These are phyloP conservation scores for Rutstroemia sp. DNA, from an alignment of 2,329 filamentous ascomycete species.

Conservation along the genomic window DNA sequence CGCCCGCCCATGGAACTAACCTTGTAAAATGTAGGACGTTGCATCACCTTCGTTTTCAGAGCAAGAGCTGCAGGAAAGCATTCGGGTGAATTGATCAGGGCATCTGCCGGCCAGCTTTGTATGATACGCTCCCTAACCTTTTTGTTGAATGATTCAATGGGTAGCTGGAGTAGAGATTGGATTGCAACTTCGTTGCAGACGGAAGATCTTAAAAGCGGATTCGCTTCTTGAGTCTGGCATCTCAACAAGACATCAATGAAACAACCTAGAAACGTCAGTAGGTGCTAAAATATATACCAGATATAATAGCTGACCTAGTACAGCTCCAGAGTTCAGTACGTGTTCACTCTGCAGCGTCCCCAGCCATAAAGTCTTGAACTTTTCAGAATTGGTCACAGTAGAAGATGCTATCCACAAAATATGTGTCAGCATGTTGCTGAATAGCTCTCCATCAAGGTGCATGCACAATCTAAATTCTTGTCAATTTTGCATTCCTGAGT, in stretches of 20 bases:
- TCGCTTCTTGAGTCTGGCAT: constrained; percentile 14
- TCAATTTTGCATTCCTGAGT: neutral
- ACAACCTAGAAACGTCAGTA: constrained; percentile 15
- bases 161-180: constrained; percentile 20
- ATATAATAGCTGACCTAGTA: constrained; percentile 18
- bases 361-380: neutral
- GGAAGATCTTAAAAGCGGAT: constrained; percentile 14
- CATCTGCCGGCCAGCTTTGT: constrained; percentile 20
- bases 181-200: constrained; percentile 22
- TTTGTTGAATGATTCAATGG: constrained; percentile 35
- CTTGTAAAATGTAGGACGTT: constrained; percentile 44
- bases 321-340: constrained; percentile 10
- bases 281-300: neutral
- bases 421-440: constrained; percentile 19
- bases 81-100: constrained; percentile 6
- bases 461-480: constrained; percentile 16
- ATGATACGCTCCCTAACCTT: constrained; percentile 39
- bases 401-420: constrained; percentile 26
- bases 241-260: constrained; percentile 25
- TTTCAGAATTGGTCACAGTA: neutral
- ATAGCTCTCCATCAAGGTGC: constrained; percentile 10
- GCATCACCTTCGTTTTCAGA: constrained; percentile 43
- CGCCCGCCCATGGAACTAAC: neutral
- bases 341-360: neutral
- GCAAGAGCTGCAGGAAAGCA: constrained; percentile 32